phyloP scores from a whole-genome alignment of 345 rosid species.

The Heritiera littoralis region DNA sequence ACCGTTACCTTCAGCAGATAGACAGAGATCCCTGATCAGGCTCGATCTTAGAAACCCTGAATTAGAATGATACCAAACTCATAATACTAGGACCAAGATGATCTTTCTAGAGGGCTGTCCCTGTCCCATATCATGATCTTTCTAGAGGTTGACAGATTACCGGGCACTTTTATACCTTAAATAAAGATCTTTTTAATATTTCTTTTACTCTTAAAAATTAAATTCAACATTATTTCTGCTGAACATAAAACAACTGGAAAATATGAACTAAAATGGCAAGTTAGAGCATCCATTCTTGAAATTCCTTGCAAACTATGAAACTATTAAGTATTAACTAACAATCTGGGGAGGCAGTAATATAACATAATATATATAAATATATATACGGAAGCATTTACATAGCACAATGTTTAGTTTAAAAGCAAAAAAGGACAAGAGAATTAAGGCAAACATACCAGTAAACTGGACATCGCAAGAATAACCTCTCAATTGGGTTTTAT shows the following conservation, averaged over 20 bases:
- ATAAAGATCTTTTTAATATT: background rate
- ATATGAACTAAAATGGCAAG: background rate
- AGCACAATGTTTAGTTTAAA: background rate
- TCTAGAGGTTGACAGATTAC: background rate
- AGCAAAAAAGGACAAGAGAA: background rate
- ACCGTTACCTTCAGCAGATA: background rate
- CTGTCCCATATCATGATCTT: background rate
- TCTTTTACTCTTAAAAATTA: background rate
- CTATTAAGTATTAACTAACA: background rate
- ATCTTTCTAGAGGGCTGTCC: background rate
- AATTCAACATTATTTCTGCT: background rate
- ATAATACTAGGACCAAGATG: background rate
- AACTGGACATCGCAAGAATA: conserved; percentile 77
- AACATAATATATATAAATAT: background rate
- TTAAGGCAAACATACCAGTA: conserved; percentile 44
- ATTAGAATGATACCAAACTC: background rate
- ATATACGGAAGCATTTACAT: background rate
- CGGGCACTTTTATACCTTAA: background rate
- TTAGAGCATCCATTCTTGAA: background rate
- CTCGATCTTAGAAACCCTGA: background rate
- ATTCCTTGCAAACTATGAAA: background rate
- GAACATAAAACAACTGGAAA: background rate
- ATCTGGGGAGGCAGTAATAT: background rate
- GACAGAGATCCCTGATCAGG: background rate
- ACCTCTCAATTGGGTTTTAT: conserved; percentile 51